Evolutionary conservation across 352 stramenopile genomes (phyloP), one percentile per base, ranked within the genome.

Genomic region (Phytophthora pinifolia): DNA sequence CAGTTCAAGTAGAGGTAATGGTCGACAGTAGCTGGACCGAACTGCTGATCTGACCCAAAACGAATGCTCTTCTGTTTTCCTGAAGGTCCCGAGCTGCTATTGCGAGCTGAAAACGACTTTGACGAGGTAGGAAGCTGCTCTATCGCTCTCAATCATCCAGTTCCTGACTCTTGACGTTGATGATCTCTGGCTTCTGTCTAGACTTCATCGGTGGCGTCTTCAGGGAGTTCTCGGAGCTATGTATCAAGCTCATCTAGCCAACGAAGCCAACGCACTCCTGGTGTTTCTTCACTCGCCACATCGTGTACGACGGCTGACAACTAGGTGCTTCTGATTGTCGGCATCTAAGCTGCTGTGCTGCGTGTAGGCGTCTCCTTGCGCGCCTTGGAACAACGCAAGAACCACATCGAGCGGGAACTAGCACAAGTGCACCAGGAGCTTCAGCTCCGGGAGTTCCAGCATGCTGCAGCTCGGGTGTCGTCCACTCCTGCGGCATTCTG

Each of bases 381-480:
- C 0, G 74, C 82, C 9, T 52, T 89, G 18, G 79, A 89, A 50
- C 50, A 58, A 17, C 76, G 74, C 41, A 89, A 87, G 48, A 59
- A 37, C n/a, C 61, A 83, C 44, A 89, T 89, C 44, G 74, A 84
- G 43, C 51, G 46, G n/a, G 74, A 84, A 42, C 48, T 84, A 4
- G 52, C 61, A 46, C 70, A 68, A 32, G 70, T 83, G 20, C 70
- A 80, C 41, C 55, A 59, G 3, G 74, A 83, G 35, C 53, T 83
- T 1, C 59, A 71, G 42, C 49, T 66, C 31, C 59, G 74, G 12
- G 47, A 74, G 44, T 47, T 37, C 0, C 53, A 70, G 5, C 35
- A 61, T n/a, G 42, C 51, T 42, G 18, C 29, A 33, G 36, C 22
- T 0, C 22, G 22, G 22, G 2, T 27, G 22, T 6, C 22, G 22